Evolutionary conservation across 1,284 basidiomycete species (phyloP), one percentile per base, ranked within the genome.

Genomic region (Naganishia cerealis): DNA sequence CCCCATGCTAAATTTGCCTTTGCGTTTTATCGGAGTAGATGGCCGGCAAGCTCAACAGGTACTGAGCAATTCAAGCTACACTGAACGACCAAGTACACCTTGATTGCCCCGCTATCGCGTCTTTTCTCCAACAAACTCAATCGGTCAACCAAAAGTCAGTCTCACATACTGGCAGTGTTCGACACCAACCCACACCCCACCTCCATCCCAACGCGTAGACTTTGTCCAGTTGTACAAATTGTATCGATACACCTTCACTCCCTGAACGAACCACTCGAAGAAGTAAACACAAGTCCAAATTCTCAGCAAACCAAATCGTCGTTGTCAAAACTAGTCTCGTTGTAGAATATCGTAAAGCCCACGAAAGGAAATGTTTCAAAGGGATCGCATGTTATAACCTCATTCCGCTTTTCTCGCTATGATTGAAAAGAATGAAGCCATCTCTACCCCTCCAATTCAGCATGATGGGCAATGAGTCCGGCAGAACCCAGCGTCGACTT

Each of bases 11-110:
- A 24, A 29, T 15, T 21, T 39, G 7, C 39, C n/a, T n/a, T 40
- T 55, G 9, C 18, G 46, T 36, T 33, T 10, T 48, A 16, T n/a
- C 33, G 24, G 12, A n/a, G 21, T 38, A 68, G 67, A 62, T 68
- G 54, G 67, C 67, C 36, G 59, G 62, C 61, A 68, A 68, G 61
- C 54, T 68, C 59, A 54, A 57, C 59, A 68, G 65, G 54, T 68
- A 68, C 40, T 68, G 61, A 63, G 50, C 61, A 24, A 5, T 54
- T 42, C 38, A 63, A 40, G 52, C 43, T 33, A 54, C 13, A 52
- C 38, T 18, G 12, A 21, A 42, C 21, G 50, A 52, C 50, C 50
- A 53, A 46, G 50, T 63, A 54, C 36, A 53, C 52, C 61, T 63
- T 63, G 61, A 63, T 40, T 26, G 38, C 50, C 48, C n/a, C 40